These are phyloP conservation scores for Fusarium sp. DNA, from an alignment of 2,329 filamentous ascomycete genomes.

Conservation along the genomic window DNA sequence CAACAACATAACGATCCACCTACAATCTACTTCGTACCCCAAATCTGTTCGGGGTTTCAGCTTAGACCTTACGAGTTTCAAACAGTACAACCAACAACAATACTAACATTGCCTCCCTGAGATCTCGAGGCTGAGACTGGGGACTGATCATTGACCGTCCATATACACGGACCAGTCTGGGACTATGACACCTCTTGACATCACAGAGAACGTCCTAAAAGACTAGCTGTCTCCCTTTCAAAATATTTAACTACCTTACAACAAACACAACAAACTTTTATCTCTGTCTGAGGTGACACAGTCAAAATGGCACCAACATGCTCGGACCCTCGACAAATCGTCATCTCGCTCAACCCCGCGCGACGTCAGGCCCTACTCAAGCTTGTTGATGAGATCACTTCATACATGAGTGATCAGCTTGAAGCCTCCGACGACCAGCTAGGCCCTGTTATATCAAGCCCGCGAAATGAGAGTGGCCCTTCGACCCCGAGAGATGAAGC, in stretches of 20 bases:
- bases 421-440: conserved; percentile 55
- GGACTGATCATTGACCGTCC: conserved; percentile 15
- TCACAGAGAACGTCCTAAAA: conserved; percentile 9
- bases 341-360: conserved; percentile 67
- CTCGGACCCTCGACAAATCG: conserved; percentile 67
- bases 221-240: conserved; percentile 4
- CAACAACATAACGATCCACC: conserved; percentile 9
- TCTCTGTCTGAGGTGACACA: neutral
- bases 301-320: conserved; percentile 66
- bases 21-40: conserved; percentile 4
- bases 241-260: neutral
- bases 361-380: conserved; percentile 65
- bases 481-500: conserved; percentile 24
- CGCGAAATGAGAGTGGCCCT: conserved; percentile 25
- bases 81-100: conserved; percentile 11
- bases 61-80: conserved; percentile 14
- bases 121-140: conserved; percentile 7
- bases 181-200: conserved; percentile 20
- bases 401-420: conserved; percentile 67
- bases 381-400: conserved; percentile 65
- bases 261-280: neutral
- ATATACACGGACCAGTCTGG: conserved; percentile 8
- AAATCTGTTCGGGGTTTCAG: conserved; percentile 8
- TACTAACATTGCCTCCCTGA: conserved; percentile 1
- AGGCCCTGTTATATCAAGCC: conserved; percentile 48